Evolutionary conservation across 768 basidiomycete species (phyloP), one percentile per base, ranked within the genome.

Genomic region (Kwoniella sp.): DNA sequence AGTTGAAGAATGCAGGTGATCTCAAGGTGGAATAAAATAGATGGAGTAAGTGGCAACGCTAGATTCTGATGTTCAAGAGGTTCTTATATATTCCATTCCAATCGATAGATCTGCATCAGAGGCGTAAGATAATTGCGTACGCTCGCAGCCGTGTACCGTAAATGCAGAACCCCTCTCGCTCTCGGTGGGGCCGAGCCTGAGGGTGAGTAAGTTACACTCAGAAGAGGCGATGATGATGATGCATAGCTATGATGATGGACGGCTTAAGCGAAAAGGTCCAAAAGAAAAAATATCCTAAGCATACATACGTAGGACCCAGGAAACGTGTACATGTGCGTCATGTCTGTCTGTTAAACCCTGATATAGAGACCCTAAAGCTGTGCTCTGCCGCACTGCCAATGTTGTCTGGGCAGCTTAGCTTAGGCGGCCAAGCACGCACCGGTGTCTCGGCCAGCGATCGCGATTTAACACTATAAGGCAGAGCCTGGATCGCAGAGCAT

Each of bases 401-500:
- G n/a, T n/a, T n/a, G n/a, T n/a, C n/a, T n/a, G n/a, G n/a, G n/a
- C n/a, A 45, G 41, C 41, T 8, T 9, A 9, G 17, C 11, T 20
- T 20, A 45, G 17, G 41, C 17, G 4, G 11, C 15, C 20, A 45
- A 17, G 41, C 41, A n/a, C n/a, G n/a, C n/a, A n/a, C n/a, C n/a
- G n/a, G n/a, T 45, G 41, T 45, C 41, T 45, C 41, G 41, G 41
- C 41, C 41, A 45, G 41, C 41, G 15, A 45, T 45, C 41, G 20
- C 15, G 8, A 45, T 45, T n/a, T n/a, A n/a, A n/a, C n/a, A n/a
- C n/a, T 3, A 45, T 45, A 17, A 20, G 11, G 15, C 9, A 17
- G 20, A 45, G 41, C 20, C 41, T 45, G 41, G 41, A 45, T 17
- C n/a, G n/a, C n/a, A n/a, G n/a, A n/a, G n/a, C n/a, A n/a, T n/a